Evolutionary conservation across 345 rosid genomes (phyloP), one percentile per base, ranked within the genome.

Genomic region (Draba incana): DNA sequence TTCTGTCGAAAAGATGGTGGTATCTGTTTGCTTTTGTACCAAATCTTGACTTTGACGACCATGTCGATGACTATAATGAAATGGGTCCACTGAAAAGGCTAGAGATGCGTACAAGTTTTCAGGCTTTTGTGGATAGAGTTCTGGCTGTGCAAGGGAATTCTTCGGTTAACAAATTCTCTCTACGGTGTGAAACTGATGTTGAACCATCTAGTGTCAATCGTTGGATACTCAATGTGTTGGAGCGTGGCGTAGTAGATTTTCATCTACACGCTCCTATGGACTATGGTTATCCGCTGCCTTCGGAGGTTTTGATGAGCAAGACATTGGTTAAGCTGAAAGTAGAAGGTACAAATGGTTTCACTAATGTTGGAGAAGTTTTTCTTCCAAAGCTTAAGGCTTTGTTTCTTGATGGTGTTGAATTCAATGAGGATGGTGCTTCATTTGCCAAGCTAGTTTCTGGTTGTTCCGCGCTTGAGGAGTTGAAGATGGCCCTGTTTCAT

Each of bases 251-350:
- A 1, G 45, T 23, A 12, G 67, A 61, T 7, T 10, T 60, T 23
- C 49, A 50, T 42, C 28, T 70, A 0, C 13, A 16, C 54, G 16
- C 61, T 8, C 8, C 38, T 42, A 10, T 60, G 8, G 45, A 43
- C 13, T 33, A 39, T 10, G 3, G 30, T 3, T 61, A 70, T 52
- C 60, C 41, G 9, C 10, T 62, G 3, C 69, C 69, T 53, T 41
- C 59, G 11, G 3, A 54, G 62, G 69, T 71, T 2, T 15, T 62
- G 23, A 53, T 54, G 49, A 30, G 57, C 57, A 54, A 45, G 57
- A 54, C 75, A 3, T 16, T 71, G 75, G 75, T 71, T 43, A 62
- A 6, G 8, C 63, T 71, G 41, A 71, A 55, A 63, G 1, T 71
- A 44, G 30, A 9, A 8, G 69, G 63, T 3, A 60, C 74, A 43